These are phyloP conservation scores for Maudiozyma saulgeensis DNA, from an alignment of 805 yeast genomes.

Conservation along the genomic window DNA sequence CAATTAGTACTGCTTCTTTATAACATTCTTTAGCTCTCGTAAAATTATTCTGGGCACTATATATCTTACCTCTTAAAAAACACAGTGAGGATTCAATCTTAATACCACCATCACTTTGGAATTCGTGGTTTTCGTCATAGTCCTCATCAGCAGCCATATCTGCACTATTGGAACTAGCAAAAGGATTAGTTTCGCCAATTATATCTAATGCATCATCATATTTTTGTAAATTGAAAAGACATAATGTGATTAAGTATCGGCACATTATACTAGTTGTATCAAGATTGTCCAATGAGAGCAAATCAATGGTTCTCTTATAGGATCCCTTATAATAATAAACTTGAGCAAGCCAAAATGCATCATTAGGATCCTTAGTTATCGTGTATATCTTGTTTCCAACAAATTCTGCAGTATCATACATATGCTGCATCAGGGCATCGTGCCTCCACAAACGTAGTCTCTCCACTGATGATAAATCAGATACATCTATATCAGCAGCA, in stretches of 20 bases:
- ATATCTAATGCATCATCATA: slow-evolving; percentile 87
- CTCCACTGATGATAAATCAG: slow-evolving; percentile 60
- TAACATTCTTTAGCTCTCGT: slow-evolving; percentile 80
- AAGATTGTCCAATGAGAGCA: slow-evolving; percentile 50
- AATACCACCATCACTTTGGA: slow-evolving; percentile 61
- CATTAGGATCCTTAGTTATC: slow-evolving; percentile 78
- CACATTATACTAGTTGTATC: slow-evolving; percentile 56
- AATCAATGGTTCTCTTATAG: slow-evolving; percentile 66
- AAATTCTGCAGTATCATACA: slow-evolving; percentile 79
- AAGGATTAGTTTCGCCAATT: slow-evolving; percentile 76
- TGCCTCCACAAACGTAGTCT: slow-evolving; percentile 84
- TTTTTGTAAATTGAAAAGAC: slow-evolving; percentile 58
- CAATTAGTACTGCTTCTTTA: slow-evolving; percentile 77
- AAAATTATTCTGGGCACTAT: slow-evolving; percentile 72
- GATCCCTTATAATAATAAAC: slow-evolving; percentile 70
- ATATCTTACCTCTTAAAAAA: slow-evolving; percentile 73
- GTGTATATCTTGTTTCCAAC: slow-evolving; percentile 85
- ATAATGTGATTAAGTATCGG: slow-evolving; percentile 68
- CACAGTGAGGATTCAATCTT: slow-evolving; percentile 82
- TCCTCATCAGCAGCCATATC: not conserved
- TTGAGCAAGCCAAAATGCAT: slow-evolving; percentile 95
- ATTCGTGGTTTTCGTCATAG: slow-evolving; percentile 4
- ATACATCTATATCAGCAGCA: slow-evolving; percentile 18
- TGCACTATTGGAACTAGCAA: slow-evolving; percentile 28
- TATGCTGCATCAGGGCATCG: slow-evolving; percentile 87